Evolutionary conservation across 371 early-diverging fungal genomes (phyloP), one percentile per base, ranked within the genome.

Genomic region (Syncephalastrum monosporum): DNA sequence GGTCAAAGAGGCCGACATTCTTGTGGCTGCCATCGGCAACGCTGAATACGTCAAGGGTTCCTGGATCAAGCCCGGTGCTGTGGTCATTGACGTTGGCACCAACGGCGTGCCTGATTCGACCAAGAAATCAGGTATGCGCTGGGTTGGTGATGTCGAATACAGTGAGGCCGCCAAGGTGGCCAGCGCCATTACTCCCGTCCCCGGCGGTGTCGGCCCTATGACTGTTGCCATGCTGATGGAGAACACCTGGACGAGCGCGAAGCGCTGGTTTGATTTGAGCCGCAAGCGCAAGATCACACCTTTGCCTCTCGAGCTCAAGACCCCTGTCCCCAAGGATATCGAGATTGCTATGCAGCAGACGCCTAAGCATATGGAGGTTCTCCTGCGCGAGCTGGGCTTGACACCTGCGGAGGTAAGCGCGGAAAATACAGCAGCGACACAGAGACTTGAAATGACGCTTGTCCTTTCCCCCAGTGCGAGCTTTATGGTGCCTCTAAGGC

Each of bases 151-250:
- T 69, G 95, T 96, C 16, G 90, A 94, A 23, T 95, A 81, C 65
- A 82, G 83, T 1, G 70, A 64, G 10, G 94, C 92, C 6, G 57
- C 61, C n/a, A 43, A 81, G 47, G 84, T 88, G 4, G 95, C 94
- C 0, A 77, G 87, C 5, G 80, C 81, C 43, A 92, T 95, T 63
- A 95, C 96, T 1, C 95, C 97, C 3, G 97, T 97, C 15, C 97
- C 97, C 27, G 97, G 97, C 12, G 97, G 96, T 56, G 96, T 96
- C 8, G 97, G 96, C 0, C 97, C 97, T 10, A 95, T 97, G 96
- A 96, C 97, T 4, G 96, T 97, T 14, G 94, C 93, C 44, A 95
- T 97, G 95, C 74, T 97, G 23, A 75, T 97, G 77, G 74, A 87
- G 48, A 97, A 97, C 75, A 91, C 90, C 0, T 74, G 89, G 0